Base-by-base conservation (phyloP, 208 protist species). In the Acanthamoeba culbertsoni region DNA sequence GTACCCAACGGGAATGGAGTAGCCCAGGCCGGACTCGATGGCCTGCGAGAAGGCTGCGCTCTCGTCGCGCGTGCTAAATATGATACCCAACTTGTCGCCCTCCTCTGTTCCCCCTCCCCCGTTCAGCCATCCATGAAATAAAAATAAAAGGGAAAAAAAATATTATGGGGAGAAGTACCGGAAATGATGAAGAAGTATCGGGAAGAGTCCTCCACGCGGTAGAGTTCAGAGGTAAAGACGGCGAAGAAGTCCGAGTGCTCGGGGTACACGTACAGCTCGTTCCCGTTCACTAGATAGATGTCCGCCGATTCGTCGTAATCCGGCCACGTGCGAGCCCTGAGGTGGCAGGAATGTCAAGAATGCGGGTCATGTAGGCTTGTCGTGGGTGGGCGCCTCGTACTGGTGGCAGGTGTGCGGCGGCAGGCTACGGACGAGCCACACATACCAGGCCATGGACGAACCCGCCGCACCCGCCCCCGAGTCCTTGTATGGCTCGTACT, bases 181-280 rank as follows among this genome's bases (percentile, higher is more conserved):
- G 79, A 68, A 33, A 68, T 46, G 40, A 65, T 89, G 79, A 28
- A 89, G 55, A 48, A 89, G 53, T 89, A 89, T 12, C 79, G 79
- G 18, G 79, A 68, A 10, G 51, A 68, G 40, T 89, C 79, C 31
- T 68, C 79, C n/a, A 89, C 79, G 53, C 79, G 51, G 26, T 89
- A 89, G 20, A 89, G 79, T 20, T 89, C 79, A 14, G 79, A 89
- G 10, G 79, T 89, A 51, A 68, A 65, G 33, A 65, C 79, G 20
- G 79, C 46, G 46, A 89, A 68, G 51, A 89, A 65, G n/a, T 89
- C 79, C 0, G 79, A 59, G 35, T 59, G 55, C 37, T 89, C 46
- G 26, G 79, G 79, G n/a, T 89, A 89, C 51, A 89, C 55, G 53
- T 89, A 65, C 26, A 89, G 79, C 37, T 89, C 79, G 53, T 89